phyloP scores from a whole-genome alignment of 2,329 filamentous ascomycete species.

The Tolypocladium pustulatum region DNA sequence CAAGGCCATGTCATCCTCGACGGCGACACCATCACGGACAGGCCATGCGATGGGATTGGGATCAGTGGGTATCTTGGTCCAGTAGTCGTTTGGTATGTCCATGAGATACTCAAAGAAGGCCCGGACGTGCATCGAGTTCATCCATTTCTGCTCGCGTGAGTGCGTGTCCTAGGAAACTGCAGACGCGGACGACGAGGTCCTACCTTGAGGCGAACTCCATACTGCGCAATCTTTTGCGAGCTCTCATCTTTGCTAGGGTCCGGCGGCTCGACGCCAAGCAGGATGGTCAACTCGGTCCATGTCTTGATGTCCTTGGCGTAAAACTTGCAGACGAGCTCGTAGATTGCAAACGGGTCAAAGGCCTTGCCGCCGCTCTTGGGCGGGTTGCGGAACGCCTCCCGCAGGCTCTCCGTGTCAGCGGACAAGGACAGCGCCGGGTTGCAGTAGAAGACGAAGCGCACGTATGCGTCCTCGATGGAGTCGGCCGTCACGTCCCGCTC shows the following conservation, averaged over 20 bases:
- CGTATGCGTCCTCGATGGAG: conserved; percentile 73
- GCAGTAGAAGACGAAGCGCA: conserved; percentile 79
- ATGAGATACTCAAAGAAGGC: conserved; percentile 89
- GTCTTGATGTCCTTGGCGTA: conserved; percentile 81
- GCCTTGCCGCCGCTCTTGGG: conserved; percentile 81
- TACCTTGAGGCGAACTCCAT: conserved; percentile 85
- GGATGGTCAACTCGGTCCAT: conserved; percentile 79
- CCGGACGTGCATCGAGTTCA: conserved; percentile 92
- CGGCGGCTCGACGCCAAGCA: conserved; percentile 80
- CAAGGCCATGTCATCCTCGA: conserved; percentile 83
- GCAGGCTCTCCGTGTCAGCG: conserved; percentile 59
- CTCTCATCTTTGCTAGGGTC: conserved; percentile 76
- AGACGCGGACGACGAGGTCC: conserved; percentile 5
- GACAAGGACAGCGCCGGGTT: conserved; percentile 66
- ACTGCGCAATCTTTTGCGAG: conserved; percentile 89
- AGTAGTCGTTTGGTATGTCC: conserved; percentile 69
- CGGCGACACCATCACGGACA: conserved; percentile 68
- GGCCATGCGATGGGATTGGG: conserved; percentile 52
- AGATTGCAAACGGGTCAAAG: conserved; percentile 70
- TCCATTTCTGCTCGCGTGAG: conserved; percentile 59
- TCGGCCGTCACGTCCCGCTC: conserved; percentile 55
- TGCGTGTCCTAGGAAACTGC: neutral
- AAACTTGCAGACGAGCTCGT: conserved; percentile 66
- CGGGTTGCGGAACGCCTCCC: conserved; percentile 66
- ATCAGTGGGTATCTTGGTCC: conserved; percentile 59